Percentiles rank a stretch among this genome's conserved stretches.
phyloP scores from a whole-genome alignment of 306 rosid species.

The Potentilla sterilis region DNA sequence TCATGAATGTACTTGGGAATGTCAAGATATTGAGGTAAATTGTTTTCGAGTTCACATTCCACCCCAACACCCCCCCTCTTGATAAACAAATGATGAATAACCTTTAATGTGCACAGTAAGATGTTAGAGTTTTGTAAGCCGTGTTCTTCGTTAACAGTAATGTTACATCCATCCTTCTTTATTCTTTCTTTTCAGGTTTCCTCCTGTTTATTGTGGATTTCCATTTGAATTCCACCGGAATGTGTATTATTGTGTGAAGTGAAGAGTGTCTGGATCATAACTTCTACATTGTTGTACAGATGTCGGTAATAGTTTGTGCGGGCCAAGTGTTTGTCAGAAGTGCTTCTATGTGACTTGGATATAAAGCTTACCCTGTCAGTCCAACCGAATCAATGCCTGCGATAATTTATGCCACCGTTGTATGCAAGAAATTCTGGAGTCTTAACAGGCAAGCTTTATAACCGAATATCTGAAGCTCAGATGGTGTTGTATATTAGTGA shows the following conservation, averaged over 20 bases:
- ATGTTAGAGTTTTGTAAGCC: not conserved
- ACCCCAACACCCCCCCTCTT: not conserved
- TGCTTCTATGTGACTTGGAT: not conserved
- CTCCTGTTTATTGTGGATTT: not conserved
- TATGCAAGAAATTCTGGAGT: not conserved
- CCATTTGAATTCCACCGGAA: not conserved
- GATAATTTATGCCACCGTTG: not conserved
- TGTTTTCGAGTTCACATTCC: not conserved
- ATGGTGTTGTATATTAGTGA: not conserved
- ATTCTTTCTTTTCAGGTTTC: conserved; percentile 10
- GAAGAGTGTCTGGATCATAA: conserved; percentile 11
- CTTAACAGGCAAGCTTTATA: not conserved
- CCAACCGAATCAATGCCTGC: not conserved
- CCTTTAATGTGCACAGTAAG: not conserved
- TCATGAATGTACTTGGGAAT: conserved; percentile 9
- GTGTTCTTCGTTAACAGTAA: not conserved
- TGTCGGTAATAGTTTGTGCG: not conserved
- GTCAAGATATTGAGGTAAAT: conserved; percentile 1
- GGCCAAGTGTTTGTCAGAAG: not conserved
- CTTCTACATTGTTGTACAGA: not conserved
- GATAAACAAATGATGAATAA: not conserved
- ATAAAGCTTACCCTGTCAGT: not conserved
- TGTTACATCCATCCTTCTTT: conserved; percentile 1
- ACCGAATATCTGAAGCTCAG: not conserved
- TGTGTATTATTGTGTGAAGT: conserved; percentile 1